Evolutionary conservation across 352 stramenopile species (phyloP).

Genomic region (Globisporangium mamillatum): DNA sequence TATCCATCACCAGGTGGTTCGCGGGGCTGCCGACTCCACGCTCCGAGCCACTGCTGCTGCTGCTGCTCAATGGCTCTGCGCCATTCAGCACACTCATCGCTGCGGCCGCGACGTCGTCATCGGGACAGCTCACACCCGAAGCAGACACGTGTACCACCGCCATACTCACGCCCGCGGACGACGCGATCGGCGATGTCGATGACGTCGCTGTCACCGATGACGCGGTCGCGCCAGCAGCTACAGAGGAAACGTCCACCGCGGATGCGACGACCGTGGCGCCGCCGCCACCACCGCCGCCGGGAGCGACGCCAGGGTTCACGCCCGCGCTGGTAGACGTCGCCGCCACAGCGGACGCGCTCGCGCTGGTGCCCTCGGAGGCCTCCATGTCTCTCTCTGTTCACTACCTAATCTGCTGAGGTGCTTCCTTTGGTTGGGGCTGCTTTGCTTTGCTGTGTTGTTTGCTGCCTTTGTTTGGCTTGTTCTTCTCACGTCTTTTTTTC

Average conservation of each 20-base stretch:
- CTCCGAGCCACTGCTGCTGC: constrained; percentile 5
- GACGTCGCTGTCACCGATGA: constrained; percentile 14
- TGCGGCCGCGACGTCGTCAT: constrained; percentile 11
- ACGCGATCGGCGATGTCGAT: constrained; percentile 19
- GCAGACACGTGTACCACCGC: constrained; percentile 3
- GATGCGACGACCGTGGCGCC: constrained; percentile 12
- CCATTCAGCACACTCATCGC: constrained; percentile 17
- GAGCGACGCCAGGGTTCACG: background rate
- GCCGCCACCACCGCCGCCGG: background rate
- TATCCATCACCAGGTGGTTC: background rate
- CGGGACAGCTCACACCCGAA: constrained; percentile 14
- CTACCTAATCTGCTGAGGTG: background rate
- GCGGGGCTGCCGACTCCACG: background rate
- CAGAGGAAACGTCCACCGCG: constrained; percentile 3
- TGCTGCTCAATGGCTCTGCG: constrained; percentile 5
- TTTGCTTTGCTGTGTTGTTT: background rate
- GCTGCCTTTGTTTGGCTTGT: constrained; percentile 3
- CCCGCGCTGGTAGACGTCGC: background rate
- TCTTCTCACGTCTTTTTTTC: constrained; percentile 16
- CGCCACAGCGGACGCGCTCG: background rate
- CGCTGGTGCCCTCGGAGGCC: constrained; percentile 5
- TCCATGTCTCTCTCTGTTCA: constrained; percentile 9
- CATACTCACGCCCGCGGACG: constrained; percentile 15
- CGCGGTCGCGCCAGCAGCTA: constrained; percentile 4
- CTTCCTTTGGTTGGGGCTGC: constrained; percentile 7